Evolutionary conservation across 768 basidiomycete genomes (phyloP), one percentile per base, ranked within the genome.

Genomic region (Phaeotremella fagi): DNA sequence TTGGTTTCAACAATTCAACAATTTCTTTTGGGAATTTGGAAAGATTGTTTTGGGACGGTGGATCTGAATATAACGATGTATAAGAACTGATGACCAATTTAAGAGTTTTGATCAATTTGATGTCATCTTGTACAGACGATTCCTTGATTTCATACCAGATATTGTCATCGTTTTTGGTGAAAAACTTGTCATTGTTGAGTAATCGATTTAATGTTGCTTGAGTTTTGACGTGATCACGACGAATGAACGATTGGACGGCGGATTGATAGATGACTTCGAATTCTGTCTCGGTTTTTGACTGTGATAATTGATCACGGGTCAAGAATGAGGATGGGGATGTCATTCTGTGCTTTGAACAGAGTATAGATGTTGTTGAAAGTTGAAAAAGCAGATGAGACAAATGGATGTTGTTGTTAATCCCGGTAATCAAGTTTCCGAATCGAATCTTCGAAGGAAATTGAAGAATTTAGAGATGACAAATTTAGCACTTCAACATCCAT

Each of bases 181-280:
- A n/a, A n/a, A n/a, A n/a, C 35, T 24, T 5, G 22, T 31, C 22
- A 15, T 24, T 11, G 22, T 25, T 24, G 18, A 63, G 38, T 15
- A 68, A 38, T 20, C 58, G 44, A 6, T 43, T 20, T 2, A 70
- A 55, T 2, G 63, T 52, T 22, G 60, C 48, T 24, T 66, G 57
- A 3, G 66, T 61, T 45, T 62, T 63, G 50, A 49, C 25, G 37
- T 71, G 66, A 50, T 71, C 66, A 22, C 66, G 48, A 1, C 63
- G 55, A 22, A 71, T 61, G 48, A 71, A 71, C 18, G 66, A 58
- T 49, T 71, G 66, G 33, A 63, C 61, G 28, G 69, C 63, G n/a
- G 59, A 58, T 43, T 68, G 66, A 53, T 71, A 71, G 35, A 64
- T 42, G 23, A 60, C 18, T 23, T 71, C 69, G 35, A 64, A 47